Percentiles rank a stretch among this genome's conserved stretches.
phyloP scores from a whole-genome alignment of 1,284 basidiomycete genomes.

The Cutaneotrichosporon mucoides region DNA sequence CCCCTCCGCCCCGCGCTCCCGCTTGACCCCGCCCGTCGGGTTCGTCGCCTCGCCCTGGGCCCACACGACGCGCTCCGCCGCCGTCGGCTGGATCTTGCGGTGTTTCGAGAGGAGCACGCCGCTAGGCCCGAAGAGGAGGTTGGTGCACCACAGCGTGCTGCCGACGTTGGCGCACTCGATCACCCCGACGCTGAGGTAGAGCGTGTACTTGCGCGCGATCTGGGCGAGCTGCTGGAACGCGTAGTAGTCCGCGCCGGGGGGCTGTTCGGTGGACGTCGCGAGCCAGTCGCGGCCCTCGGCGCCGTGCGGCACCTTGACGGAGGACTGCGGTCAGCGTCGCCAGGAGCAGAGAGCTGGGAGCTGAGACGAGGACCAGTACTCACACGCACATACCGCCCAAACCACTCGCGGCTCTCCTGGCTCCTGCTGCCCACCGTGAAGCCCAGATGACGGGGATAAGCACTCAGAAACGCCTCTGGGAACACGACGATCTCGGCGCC shows the following conservation, averaged over 20 bases:
- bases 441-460: constrained; percentile 41
- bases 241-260: constrained; percentile 15
- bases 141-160: constrained; percentile 68
- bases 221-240: constrained; percentile 23
- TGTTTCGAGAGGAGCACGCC: constrained; percentile 62
- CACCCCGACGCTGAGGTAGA: constrained; percentile 64
- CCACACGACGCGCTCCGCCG: constrained; percentile 65
- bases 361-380: background rate
- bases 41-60: constrained; percentile 53
- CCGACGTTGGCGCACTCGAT: constrained; percentile 59
- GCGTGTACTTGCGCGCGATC: constrained; percentile 20
- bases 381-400: constrained; percentile 49
- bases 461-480: constrained; percentile 61
- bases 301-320: constrained; percentile 21
- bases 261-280: constrained; percentile 3
- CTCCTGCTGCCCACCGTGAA: constrained; percentile 33
- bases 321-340: constrained; percentile 14
- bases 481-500: constrained; percentile 61
- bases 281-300: constrained; percentile 25
- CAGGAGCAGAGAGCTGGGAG: background rate
- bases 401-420: constrained; percentile 36
- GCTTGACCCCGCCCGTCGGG: constrained; percentile 8
- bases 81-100: constrained; percentile 70
- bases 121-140: constrained; percentile 59
- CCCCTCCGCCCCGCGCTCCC: constrained; percentile 8